Evolutionary conservation across 495 filamentous ascomycete species (phyloP).

Genomic region (Chaetomidium leptoderma): DNA sequence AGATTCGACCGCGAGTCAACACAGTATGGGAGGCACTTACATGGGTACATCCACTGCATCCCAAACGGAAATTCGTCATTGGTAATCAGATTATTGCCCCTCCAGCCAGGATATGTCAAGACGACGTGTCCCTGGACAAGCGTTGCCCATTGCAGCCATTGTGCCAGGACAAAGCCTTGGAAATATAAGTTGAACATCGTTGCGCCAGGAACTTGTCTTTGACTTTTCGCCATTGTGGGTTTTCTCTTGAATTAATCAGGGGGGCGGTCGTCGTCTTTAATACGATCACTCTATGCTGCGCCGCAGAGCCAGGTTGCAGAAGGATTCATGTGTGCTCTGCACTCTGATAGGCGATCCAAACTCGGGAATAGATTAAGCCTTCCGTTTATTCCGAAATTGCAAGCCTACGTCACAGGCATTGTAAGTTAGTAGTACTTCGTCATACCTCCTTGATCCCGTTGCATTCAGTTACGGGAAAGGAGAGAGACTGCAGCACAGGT

Average conservation of each 20-base stretch:
- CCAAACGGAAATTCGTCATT: not conserved
- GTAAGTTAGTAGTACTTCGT: too few relatives aligned
- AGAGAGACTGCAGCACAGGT: too few relatives aligned
- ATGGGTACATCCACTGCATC: conserved; percentile 2
- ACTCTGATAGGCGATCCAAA: not conserved
- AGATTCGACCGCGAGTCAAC: too few relatives aligned
- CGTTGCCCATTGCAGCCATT: not conserved
- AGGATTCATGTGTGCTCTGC: not conserved
- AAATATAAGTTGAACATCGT: not conserved
- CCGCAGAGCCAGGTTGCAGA: not conserved
- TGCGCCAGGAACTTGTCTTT: too few relatives aligned
- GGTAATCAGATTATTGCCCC: not conserved
- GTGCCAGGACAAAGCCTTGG: not conserved
- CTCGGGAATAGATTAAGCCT: too few relatives aligned
- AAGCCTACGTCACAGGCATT: too few relatives aligned
- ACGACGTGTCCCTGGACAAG: not conserved
- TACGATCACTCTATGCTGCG: not conserved
- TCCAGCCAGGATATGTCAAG: not conserved
- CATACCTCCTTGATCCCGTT: too few relatives aligned
- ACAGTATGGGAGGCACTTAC: not conserved
- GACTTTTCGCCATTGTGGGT: too few relatives aligned
- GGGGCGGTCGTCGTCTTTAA: not conserved
- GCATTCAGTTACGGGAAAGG: too few relatives aligned
- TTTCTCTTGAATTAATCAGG: too few relatives aligned
- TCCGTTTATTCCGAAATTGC: too few relatives aligned